Conservation (phyloP, 2,329 filamentous ascomycete species). For the Diplodia sapinea region DNA sequence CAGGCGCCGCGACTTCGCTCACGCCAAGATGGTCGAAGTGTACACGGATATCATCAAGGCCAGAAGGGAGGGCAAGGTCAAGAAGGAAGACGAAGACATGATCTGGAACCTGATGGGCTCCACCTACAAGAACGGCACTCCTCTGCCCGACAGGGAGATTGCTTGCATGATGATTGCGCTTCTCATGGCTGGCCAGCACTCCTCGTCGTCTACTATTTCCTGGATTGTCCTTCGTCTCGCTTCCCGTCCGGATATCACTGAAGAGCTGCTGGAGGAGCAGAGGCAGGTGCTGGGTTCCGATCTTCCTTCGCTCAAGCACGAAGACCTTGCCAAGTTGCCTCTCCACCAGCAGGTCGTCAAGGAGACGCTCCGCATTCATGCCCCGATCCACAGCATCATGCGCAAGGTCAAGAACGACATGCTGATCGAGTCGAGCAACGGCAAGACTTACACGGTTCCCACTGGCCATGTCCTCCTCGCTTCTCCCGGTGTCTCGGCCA, state of each 20-base stretch:
- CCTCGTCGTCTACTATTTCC: conserved; percentile 79
- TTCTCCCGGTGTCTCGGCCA: conserved; percentile 80
- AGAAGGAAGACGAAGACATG: conserved; percentile 71
- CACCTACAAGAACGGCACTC: conserved; percentile 79
- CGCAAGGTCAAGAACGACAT: conserved; percentile 90
- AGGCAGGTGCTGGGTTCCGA: conserved; percentile 72
- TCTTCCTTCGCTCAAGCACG: conserved; percentile 76
- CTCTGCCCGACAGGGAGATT: conserved; percentile 81
- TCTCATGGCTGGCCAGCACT: conserved; percentile 91
- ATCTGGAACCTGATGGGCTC: conserved; percentile 90
- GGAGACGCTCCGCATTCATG: conserved; percentile 88
- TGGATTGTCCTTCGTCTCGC: conserved; percentile 87
- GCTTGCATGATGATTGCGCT: conserved; percentile 95
- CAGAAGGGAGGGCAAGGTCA: conserved; percentile 61
- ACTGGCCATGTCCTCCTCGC: conserved; percentile 81
- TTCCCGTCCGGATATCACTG: conserved; percentile 74
- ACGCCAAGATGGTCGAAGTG: conserved; percentile 78
- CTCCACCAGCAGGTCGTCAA: conserved; percentile 86
- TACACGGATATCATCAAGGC: conserved; percentile 83
- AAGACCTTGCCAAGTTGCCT: conserved; percentile 77
- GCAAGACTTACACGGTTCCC: conserved; percentile 82
- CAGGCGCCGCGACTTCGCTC: conserved; percentile 77
- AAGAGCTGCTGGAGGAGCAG: conserved; percentile 86
- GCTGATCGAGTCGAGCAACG: conserved; percentile 65
- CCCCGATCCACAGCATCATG: conserved; percentile 94